Percentiles rank a stretch among this genome's conserved stretches.
These are phyloP conservation scores for Trypanosomatidae sp. DNA, from an alignment of 208 protist genomes.

Conservation along the genomic window DNA sequence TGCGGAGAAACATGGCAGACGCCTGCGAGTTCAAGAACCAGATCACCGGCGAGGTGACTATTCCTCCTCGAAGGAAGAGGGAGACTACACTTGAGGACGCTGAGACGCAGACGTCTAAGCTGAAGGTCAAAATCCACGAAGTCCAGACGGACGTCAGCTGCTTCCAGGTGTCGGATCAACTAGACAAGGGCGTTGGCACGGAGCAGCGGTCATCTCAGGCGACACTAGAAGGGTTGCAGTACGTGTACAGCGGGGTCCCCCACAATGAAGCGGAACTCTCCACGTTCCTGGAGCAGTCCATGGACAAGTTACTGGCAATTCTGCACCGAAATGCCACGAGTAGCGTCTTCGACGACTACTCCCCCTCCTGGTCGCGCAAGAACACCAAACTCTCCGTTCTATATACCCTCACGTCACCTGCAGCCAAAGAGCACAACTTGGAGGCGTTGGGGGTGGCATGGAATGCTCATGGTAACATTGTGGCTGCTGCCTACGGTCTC, in stretches of 20 bases:
- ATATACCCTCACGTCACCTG: slow-evolving; percentile 69
- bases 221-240: slow-evolving; percentile 73
- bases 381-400: slow-evolving; percentile 58
- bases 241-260: slow-evolving; percentile 62
- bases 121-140: slow-evolving; percentile 35
- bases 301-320: slow-evolving; percentile 58
- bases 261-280: slow-evolving; percentile 65
- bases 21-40: slow-evolving; percentile 78
- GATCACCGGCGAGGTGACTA: slow-evolving; percentile 70
- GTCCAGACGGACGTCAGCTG: slow-evolving; percentile 72
- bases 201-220: slow-evolving; percentile 47
- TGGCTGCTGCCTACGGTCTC: slow-evolving; percentile 87
- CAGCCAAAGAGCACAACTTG: slow-evolving; percentile 57
- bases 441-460: slow-evolving; percentile 79
- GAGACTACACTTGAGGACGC: slow-evolving; percentile 34
- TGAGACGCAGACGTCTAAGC: slow-evolving; percentile 48
- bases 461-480: slow-evolving; percentile 80
- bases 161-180: slow-evolving; percentile 45
- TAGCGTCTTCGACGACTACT: slow-evolving; percentile 81
- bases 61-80: slow-evolving; percentile 63
- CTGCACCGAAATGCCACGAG: slow-evolving; percentile 74
- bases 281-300: slow-evolving; percentile 54
- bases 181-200: slow-evolving; percentile 74
- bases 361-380: slow-evolving; percentile 78
- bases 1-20: slow-evolving; percentile 31